These are phyloP conservation scores for Tulasnella sp. DNA, from an alignment of 768 basidiomycete genomes.

Conservation along the genomic window DNA sequence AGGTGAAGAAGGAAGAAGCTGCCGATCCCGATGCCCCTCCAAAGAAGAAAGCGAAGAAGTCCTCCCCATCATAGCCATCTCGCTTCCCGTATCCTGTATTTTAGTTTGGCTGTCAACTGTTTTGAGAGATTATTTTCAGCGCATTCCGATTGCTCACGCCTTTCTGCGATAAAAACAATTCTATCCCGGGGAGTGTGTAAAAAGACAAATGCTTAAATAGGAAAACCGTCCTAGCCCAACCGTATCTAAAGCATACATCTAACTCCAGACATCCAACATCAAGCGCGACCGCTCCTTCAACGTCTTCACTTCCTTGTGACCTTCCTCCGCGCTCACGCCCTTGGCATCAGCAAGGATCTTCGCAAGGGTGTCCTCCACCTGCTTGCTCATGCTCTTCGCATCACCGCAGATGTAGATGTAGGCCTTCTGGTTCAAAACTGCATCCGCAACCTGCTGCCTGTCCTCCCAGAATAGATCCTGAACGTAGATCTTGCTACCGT, in stretches of 20 bases:
- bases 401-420: conserved; percentile 97
- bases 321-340: conserved; percentile 81
- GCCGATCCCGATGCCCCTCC: conserved; percentile 44
- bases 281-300: conserved; percentile 89
- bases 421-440: conserved; percentile 90
- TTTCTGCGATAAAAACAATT: background rate
- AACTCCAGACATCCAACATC: conserved; percentile 87
- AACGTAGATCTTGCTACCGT: conserved; percentile 97
- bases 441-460: conserved; percentile 70
- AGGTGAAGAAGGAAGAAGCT: conserved; percentile 62
- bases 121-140: background rate
- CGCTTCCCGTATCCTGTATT: background rate
- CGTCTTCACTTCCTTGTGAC: conserved; percentile 83
- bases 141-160: background rate
- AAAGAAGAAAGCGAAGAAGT: conserved; percentile 68
- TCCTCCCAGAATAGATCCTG: conserved; percentile 93
- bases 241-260: conserved; percentile 25
- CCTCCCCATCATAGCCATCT: background rate
- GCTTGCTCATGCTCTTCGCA: conserved; percentile 91
- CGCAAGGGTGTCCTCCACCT: conserved; percentile 84
- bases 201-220: background rate
- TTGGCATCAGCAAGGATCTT: conserved; percentile 86
- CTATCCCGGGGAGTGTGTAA: background rate
- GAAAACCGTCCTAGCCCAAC: background rate
- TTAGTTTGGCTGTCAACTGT: background rate